phyloP scores from a whole-genome alignment of 306 rosid species.

The Ceratonia siliqua region DNA sequence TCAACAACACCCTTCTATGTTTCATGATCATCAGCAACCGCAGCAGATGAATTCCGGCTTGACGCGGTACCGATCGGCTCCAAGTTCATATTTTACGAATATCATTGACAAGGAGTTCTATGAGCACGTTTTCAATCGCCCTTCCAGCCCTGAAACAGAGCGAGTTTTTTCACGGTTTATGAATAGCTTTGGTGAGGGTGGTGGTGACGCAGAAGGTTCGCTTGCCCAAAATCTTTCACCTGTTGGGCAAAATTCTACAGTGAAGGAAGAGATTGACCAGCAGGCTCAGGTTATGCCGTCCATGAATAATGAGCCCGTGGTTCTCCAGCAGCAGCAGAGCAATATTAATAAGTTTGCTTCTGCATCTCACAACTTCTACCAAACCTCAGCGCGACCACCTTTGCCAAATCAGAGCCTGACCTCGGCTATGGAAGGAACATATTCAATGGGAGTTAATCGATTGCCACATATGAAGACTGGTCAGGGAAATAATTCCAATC shows the following conservation, averaged over 20 bases:
- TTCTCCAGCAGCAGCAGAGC: constrained; percentile 43
- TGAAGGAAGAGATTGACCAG: constrained; percentile 39
- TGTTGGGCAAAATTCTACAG: constrained; percentile 30
- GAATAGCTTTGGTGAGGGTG: constrained; percentile 34
- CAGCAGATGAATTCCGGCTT: constrained; percentile 73
- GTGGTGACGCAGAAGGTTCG: constrained; percentile 37
- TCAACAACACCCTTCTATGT: constrained; percentile 49
- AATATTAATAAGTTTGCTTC: constrained; percentile 47
- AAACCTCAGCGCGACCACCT: constrained; percentile 68
- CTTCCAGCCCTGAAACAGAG: constrained; percentile 90
- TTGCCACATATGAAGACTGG: constrained; percentile 62
- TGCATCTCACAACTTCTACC: constrained; percentile 58
- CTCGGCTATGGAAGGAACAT: constrained; percentile 41
- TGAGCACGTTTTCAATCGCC: constrained; percentile 65
- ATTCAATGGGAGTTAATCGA: constrained; percentile 41
- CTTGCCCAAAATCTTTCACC: constrained; percentile 35
- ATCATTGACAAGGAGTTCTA: constrained; percentile 69
- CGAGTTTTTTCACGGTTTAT: constrained; percentile 65
- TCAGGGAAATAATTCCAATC: constrained; percentile 50
- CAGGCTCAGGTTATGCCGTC: constrained; percentile 47
- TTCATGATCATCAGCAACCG: constrained; percentile 47
- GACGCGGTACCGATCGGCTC: constrained; percentile 82
- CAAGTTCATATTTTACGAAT: constrained; percentile 78
- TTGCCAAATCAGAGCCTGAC: constrained; percentile 57
- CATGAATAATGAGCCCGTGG: constrained; percentile 40